Evolutionary conservation across 2,329 filamentous ascomycete species (phyloP), one percentile per base, ranked within the genome.

Genomic region (Ustulina deusta): DNA sequence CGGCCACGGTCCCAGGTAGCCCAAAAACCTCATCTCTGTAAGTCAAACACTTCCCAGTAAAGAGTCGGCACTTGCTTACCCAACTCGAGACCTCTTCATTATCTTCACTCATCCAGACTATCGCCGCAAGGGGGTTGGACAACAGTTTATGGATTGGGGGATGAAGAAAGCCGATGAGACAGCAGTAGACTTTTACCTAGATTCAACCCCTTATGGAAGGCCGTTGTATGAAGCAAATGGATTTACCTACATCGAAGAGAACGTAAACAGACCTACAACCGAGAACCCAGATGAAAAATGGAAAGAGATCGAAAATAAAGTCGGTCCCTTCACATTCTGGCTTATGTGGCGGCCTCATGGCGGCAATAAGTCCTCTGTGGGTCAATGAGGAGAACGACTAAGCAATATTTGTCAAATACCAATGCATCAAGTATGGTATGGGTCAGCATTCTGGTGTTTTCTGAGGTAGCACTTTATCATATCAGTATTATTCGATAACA

Each of bases 231-330:
- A 76, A 29, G 70, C 64, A 1, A 75, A 75, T 34, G 68, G 63
- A 2, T 73, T 75, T 27, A 17, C 62, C 2, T 63, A 67, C 5
- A n/a, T 76, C 10, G 68, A 75, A 25, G 62, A 75, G 54, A 75
- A 73, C 22, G 34, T 74, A 11, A 75, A 52, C 46, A 46, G 67
- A 15, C 74, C 74, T 0, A 20, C 42, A 17, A 75, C 65, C 2
- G 68, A 73, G 2, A 52, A 57, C 6, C 72, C 72, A 1, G 74
- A 77, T 52, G 72, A 74, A 1, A 42, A 62, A 2, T 76, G 74
- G 74, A 73, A 71, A 44, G 69, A 72, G 34, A 44, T 70, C 0
- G 82, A 85, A 44, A 75, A 80, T 1, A 79, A 83, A 69, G 80
- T 84, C 22, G 77, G 80, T 0, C 78, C 78, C 1, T 74, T 69